Evolutionary conservation across 805 yeast genomes (phyloP).

Genomic region (Hanseniaspora clermontiae): DNA sequence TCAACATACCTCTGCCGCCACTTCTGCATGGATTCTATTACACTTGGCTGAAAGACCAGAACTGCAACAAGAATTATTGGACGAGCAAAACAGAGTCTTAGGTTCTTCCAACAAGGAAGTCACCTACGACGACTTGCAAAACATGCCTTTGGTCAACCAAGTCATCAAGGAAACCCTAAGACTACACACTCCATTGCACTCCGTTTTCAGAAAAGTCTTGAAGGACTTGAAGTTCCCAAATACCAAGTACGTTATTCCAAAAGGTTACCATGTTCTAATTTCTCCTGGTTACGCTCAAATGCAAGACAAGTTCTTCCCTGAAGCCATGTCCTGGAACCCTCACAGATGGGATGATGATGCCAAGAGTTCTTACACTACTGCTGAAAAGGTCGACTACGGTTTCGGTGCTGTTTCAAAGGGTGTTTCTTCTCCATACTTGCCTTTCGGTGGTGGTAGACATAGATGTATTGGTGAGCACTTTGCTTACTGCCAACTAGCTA

Average conservation of each 20-base stretch:
- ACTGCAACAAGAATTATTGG: constrained; percentile 65
- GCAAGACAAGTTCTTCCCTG: constrained; percentile 65
- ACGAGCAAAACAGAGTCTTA: constrained; percentile 58
- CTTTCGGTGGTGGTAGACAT: constrained; percentile 99
- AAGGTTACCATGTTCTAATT: constrained; percentile 78
- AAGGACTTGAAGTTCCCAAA: constrained; percentile 68
- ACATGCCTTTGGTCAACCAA: constrained; percentile 70
- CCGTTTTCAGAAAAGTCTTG: constrained; percentile 83
- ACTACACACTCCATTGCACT: constrained; percentile 92
- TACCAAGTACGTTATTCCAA: constrained; percentile 69
- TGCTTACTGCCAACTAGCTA: constrained; percentile 86
- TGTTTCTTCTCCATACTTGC: constrained; percentile 87
- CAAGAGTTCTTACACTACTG: constrained; percentile 25
- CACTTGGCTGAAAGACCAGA: constrained; percentile 83
- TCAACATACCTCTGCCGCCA: constrained; percentile 93
- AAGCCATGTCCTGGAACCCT: constrained; percentile 62
- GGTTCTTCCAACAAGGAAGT: constrained; percentile 45
- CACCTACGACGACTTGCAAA: constrained; percentile 69
- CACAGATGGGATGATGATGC: constrained; percentile 64
- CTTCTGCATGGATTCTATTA: constrained; percentile 86
- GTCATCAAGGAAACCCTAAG: constrained; percentile 86
- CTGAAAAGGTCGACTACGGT: constrained; percentile 69
- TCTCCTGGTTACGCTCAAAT: constrained; percentile 87
- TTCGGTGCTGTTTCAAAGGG: constrained; percentile 94
- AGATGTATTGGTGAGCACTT: constrained; percentile 99